phyloP scores from a whole-genome alignment of 2,329 filamentous ascomycete species.

The Penicillium italicum region DNA sequence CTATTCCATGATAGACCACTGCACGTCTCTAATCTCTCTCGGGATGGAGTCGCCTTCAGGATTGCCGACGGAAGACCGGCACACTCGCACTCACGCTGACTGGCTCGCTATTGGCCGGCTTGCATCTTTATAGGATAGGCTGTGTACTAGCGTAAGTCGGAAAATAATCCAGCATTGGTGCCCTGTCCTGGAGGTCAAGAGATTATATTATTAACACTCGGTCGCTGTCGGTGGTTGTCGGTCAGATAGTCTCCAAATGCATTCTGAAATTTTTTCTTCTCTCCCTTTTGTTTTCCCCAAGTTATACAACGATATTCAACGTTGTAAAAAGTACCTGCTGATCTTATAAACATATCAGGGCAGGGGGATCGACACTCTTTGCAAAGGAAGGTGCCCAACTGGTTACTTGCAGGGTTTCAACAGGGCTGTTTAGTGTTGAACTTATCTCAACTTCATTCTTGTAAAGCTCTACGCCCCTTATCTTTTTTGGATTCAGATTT shows the following conservation, averaged over 20 bases:
- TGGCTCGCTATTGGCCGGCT: conserved; percentile 10
- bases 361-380: not conserved
- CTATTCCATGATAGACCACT: no score
- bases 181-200: not conserved
- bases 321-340: not conserved
- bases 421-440: not conserved
- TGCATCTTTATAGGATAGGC: not conserved
- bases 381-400: not conserved
- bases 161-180: conserved; percentile 10
- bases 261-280: not conserved
- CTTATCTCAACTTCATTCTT: not conserved
- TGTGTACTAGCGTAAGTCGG: conserved; percentile 2
- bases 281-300: no score
- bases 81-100: conserved; percentile 15
- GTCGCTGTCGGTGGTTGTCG: conserved; percentile 19
- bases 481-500: not conserved
- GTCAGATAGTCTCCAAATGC: not conserved
- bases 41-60: conserved; percentile 9
- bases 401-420: not conserved
- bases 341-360: not conserved
- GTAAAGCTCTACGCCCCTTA: not conserved
- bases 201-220: conserved; percentile 5
- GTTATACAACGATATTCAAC: no score
- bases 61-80: conserved; percentile 24
- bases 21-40: not conserved